Evolutionary conservation across 257 asterid genomes (phyloP), one percentile per base, ranked within the genome.

Genomic region (Nicotiana tomentosiformis): DNA sequence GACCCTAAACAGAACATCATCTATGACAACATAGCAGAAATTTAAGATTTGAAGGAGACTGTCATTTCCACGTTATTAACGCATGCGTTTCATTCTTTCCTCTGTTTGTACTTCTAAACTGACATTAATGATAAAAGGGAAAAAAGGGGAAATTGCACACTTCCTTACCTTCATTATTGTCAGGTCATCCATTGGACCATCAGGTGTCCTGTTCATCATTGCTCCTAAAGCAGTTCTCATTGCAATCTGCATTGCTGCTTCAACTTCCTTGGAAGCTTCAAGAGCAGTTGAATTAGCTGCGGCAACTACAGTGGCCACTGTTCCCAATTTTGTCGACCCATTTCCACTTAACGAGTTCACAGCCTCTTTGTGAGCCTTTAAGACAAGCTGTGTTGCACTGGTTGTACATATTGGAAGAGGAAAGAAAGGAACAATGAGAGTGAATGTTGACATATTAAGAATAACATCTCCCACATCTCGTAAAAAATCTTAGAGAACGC

Each of bases 271-370:
- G 84, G 98, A 94, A 85, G 98, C 98, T 90, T 96, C 98, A 74
- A 88, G 82, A 23, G 99, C 99, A 35, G 99, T 91, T 61, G 99
- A 91, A 89, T 96, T 96, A 83, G 98, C 99, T 87, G 97, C 98
- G 85, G 98, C 97, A 80, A 96, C 99, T 66, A 96, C 99, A 83
- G 99, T 89, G 87, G 99, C 98, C 80, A 94, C 98, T 51, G 98
- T 94, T 85, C 99, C 99, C 33, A 96, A 83, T 90, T 90, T 90
- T 77, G 98, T 84, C 23, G 98, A 94, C 61, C 99, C 99, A 87
- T 90, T 94, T 85, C 99, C 98, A 88, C 98, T 96, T 85, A 96
- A 88, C 79, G 99, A 94, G 84, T 96, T 90, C 84, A 96, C 98
- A 56, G 99, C 99, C 84, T 96, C 99, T 89, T 91, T 96, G 88